These are phyloP conservation scores for Pinus tabuliformis DNA, from an alignment of 75 land plant genomes.

Conservation along the genomic window DNA sequence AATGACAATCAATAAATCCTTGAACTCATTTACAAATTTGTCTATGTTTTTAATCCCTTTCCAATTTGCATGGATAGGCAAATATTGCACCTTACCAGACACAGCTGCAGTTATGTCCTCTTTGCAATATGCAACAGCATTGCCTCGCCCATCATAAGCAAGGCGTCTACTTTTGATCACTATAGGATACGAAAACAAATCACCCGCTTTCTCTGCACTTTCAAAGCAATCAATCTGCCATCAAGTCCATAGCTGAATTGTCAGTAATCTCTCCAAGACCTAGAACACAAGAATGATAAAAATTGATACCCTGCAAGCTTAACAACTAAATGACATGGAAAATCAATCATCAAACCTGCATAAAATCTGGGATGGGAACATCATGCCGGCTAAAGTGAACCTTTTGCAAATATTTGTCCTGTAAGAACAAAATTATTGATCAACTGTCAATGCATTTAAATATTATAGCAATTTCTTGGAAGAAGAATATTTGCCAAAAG, in stretches of 20 bases:
- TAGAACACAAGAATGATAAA: background rate
- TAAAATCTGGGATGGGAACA: slow-evolving; percentile 84
- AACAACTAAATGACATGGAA: slow-evolving; percentile 4
- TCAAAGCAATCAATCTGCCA: slow-evolving; percentile 63
- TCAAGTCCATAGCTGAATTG: background rate
- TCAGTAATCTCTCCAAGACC: background rate
- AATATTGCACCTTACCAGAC: slow-evolving; percentile 37
- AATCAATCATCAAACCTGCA: slow-evolving; percentile 45
- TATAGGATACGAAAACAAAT: slow-evolving; percentile 82
- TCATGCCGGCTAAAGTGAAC: slow-evolving; percentile 76
- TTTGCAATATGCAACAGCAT: slow-evolving; percentile 79
- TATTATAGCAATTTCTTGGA: too few relatives aligned
- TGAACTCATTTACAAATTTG: background rate
- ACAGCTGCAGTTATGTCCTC: slow-evolving; percentile 69
- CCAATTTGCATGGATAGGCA: background rate
- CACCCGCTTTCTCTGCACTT: slow-evolving; percentile 67
- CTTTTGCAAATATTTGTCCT: slow-evolving; percentile 97
- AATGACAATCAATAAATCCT: background rate
- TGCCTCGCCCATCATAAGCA: slow-evolving; percentile 99
- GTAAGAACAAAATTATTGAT: slow-evolving; percentile 13
- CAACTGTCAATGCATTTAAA: background rate
- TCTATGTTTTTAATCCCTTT: background rate
- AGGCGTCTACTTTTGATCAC: slow-evolving; percentile 87
- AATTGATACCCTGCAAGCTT: background rate
- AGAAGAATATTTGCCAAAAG: too few relatives aligned